Evolutionary conservation across 139 green algal genomes (phyloP).

Genomic region (Asterochloris sp.): DNA sequence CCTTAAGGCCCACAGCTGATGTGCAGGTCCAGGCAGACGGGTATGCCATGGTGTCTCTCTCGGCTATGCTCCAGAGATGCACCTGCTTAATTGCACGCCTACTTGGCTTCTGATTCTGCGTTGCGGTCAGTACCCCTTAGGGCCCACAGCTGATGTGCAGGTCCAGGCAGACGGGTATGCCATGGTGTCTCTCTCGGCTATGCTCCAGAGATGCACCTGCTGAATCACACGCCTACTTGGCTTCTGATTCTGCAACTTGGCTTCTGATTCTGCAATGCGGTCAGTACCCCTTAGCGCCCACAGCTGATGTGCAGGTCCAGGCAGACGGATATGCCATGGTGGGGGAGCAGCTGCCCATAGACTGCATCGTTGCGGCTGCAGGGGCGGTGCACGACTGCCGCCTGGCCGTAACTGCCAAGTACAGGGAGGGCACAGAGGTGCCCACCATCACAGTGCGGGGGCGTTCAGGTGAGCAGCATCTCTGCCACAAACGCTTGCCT

Average conservation of each 20-base stretch:
- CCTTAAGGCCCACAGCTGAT: neutral
- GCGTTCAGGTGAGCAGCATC: neutral
- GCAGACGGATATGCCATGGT: slow-evolving; percentile 19
- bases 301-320: slow-evolving; percentile 2
- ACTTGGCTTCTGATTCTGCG: too few relatives aligned
- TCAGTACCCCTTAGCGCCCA: neutral
- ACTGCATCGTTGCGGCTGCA: neutral
- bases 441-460: neutral
- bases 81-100: too few relatives aligned
- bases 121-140: neutral
- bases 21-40: slow-evolving; percentile 1
- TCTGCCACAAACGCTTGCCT: too few relatives aligned
- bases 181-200: too few relatives aligned
- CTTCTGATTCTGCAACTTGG: too few relatives aligned
- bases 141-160: neutral
- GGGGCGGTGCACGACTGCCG: neutral
- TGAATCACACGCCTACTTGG: too few relatives aligned
- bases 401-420: slow-evolving; percentile 9
- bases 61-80: too few relatives aligned
- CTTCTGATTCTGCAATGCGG: neutral
- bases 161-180: neutral
- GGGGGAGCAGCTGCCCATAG: slow-evolving; percentile 18
- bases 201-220: too few relatives aligned
- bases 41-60: too few relatives aligned
- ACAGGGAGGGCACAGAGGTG: slow-evolving; percentile 10